A percentile compares a stretch with the other conserved stretches of the same genome.
Evolutionary conservation across 2,329 filamentous ascomycete genomes (phyloP).

Genomic region (Epichloe amarillans): DNA sequence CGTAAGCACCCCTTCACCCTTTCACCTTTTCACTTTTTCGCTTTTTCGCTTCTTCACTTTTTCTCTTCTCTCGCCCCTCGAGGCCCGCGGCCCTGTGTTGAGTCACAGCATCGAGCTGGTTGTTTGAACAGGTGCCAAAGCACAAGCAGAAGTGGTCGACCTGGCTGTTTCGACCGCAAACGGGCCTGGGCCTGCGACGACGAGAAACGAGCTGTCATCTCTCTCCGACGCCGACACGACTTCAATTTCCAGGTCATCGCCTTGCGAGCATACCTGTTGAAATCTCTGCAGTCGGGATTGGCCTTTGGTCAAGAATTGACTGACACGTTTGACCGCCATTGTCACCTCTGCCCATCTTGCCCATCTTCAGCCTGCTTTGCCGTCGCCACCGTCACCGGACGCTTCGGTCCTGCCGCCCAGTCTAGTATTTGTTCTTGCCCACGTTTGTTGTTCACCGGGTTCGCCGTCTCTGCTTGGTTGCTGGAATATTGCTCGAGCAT

Average conservation of each 20-base stretch:
- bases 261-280: neutral
- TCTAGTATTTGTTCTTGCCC: constrained; percentile 3
- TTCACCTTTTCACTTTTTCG: too few relatives aligned
- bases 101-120: constrained; percentile 2
- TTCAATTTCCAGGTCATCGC: neutral
- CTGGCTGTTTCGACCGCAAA: neutral
- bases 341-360: neutral
- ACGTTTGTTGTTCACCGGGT: neutral
- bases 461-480: constrained; percentile 16
- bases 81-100: constrained; percentile 3
- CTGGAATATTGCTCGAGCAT: constrained; percentile 27
- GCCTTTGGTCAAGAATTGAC: neutral
- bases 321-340: neutral
- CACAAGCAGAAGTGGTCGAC: neutral
- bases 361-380: neutral
- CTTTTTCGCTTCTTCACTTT: neutral
- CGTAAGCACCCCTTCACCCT: neutral
- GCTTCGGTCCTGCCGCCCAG: constrained; percentile 3
- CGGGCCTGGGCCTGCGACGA: neutral
- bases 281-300: neutral
- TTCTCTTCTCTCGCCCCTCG: constrained; percentile 1
- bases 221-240: neutral
- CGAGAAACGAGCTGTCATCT: neutral
- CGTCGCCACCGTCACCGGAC: neutral
- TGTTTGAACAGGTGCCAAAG: neutral